These are phyloP conservation scores for Lentinula lateritia DNA, from an alignment of 768 basidiomycete species.

Conservation along the genomic window DNA sequence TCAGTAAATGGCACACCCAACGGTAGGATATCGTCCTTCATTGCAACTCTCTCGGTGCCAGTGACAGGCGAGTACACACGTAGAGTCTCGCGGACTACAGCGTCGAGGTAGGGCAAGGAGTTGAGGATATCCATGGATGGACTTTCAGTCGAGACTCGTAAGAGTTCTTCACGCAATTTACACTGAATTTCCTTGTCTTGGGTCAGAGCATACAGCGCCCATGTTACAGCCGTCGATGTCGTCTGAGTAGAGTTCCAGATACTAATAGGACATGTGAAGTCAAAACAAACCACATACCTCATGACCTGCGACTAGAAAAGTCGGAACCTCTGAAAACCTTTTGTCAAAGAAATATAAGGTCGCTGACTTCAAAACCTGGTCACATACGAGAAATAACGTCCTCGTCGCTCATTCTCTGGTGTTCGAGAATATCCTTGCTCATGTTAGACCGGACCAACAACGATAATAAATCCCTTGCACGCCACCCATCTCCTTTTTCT, in stretches of 20 bases:
- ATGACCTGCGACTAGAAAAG: constrained; percentile 36
- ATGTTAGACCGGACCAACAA: constrained; percentile 46
- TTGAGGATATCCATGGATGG: constrained; percentile 70
- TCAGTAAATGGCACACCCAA: constrained; percentile 40
- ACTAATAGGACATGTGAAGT: constrained; percentile 11
- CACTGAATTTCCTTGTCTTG: constrained; percentile 43
- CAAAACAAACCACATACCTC: constrained; percentile 9
- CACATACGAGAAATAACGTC: constrained; percentile 32
- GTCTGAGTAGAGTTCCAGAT: constrained; percentile 28
- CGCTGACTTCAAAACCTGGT: neutral
- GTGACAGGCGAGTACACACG: constrained; percentile 51
- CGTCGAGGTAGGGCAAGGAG: constrained; percentile 63
- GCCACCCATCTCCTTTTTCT: constrained; percentile 13
- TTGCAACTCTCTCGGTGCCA: constrained; percentile 35
- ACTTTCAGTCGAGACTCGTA: constrained; percentile 43
- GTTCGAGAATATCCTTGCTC: constrained; percentile 38
- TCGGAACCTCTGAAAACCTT: constrained; percentile 23
- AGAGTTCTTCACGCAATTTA: constrained; percentile 55
- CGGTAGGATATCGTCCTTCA: constrained; percentile 49
- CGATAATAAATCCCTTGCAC: constrained; percentile 40
- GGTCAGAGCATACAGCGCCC: constrained; percentile 55
- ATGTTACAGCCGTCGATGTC: constrained; percentile 42
- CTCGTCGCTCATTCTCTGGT: constrained; percentile 37
- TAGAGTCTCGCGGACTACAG: constrained; percentile 55
- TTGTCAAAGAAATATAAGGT: no score